Percentiles rank a stretch among this genome's conserved stretches.
Evolutionary conservation across 345 rosid genomes (phyloP).

Genomic region (Ricinus communis): DNA sequence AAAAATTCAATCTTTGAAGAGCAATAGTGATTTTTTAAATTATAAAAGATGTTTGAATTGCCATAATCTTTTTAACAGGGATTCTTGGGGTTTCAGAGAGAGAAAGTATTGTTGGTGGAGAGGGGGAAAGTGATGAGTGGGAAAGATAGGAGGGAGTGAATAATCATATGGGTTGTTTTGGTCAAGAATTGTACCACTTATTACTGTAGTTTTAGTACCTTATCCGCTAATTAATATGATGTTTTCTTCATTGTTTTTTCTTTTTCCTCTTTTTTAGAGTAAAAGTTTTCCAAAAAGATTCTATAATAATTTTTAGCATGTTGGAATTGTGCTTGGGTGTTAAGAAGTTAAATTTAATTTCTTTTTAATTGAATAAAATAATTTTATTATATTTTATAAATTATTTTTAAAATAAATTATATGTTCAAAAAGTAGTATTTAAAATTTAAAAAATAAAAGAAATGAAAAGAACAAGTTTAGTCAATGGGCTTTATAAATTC

Average conservation of each 20-base stretch:
- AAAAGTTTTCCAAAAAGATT: background rate
- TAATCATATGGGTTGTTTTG: too few relatives aligned
- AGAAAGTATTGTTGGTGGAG: background rate
- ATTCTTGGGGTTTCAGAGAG: background rate
- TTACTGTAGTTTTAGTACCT: background rate
- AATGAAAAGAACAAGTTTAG: too few relatives aligned
- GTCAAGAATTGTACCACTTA: too few relatives aligned
- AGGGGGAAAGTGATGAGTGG: background rate
- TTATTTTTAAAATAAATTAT: too few relatives aligned
- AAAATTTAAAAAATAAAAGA: too few relatives aligned
- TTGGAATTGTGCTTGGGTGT: too few relatives aligned
- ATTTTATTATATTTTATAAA: too few relatives aligned
- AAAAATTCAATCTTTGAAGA: background rate
- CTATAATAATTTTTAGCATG: too few relatives aligned
- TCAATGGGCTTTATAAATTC: too few relatives aligned
- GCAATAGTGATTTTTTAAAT: background rate
- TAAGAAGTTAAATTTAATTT: too few relatives aligned
- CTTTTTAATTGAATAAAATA: too few relatives aligned
- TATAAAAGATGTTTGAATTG: background rate
- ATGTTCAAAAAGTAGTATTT: too few relatives aligned
- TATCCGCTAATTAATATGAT: slow-evolving; percentile 14
- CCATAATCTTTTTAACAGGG: background rate
- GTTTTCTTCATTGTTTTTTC: background rate
- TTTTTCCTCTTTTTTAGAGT: background rate
- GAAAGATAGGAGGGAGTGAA: background rate